phyloP scores from a whole-genome alignment of 73 alveolate species.

The Diophrys sp. region DNA sequence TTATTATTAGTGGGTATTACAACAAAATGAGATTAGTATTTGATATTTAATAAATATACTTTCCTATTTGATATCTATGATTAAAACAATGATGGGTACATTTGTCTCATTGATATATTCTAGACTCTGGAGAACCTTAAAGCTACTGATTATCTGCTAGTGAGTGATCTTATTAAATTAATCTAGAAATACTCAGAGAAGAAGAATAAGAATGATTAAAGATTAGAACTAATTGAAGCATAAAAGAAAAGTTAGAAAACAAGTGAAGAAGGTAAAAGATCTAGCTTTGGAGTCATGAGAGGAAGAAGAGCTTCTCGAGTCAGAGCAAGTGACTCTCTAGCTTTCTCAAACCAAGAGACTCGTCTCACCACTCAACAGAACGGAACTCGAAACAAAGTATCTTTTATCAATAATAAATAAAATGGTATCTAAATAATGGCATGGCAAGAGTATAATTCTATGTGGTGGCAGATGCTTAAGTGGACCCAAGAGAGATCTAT shows the following conservation, averaged over 20 bases:
- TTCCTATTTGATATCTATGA: no score
- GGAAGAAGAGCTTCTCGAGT: no score
- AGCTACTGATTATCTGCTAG: not conserved
- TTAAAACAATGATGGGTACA: not conserved
- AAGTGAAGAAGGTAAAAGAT: no score
- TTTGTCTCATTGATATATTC: not conserved
- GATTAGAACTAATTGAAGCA: no score
- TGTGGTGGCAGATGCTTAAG: not conserved
- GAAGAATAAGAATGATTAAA: no score
- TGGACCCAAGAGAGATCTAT: not conserved
- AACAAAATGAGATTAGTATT: not conserved
- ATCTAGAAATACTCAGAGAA: not conserved
- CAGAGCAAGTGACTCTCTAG: no score
- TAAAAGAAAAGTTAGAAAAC: no score
- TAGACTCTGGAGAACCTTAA: not conserved
- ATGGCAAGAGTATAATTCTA: not conserved
- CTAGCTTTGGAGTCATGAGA: no score
- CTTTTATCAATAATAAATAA: slow-evolving; percentile 13
- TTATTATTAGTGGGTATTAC: not conserved
- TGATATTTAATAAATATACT: no score
- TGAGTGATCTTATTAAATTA: not conserved
- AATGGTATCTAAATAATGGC: slow-evolving; percentile 23
- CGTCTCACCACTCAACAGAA: no score
- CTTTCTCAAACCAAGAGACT: no score
- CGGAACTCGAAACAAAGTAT: no score